Conservation (phyloP, 805 yeast species). For the Kluyveromyces lactis region DNA sequence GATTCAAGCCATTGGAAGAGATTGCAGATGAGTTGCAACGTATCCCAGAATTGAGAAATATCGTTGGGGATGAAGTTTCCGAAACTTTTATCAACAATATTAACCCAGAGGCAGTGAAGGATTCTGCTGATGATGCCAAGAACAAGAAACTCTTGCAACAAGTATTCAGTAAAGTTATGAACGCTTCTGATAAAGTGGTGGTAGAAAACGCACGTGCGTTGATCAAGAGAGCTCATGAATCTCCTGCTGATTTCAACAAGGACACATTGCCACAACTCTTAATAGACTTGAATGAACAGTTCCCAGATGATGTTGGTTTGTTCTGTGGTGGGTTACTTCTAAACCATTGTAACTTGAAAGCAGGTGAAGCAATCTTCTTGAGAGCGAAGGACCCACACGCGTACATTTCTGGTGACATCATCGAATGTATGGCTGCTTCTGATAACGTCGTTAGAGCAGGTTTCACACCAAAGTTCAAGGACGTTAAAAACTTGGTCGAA, state of each 20-base stretch:
- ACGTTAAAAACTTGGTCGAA: constrained; percentile 78
- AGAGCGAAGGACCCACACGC: constrained; percentile 98
- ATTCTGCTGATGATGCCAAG: constrained; percentile 41
- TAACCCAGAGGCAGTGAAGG: constrained; percentile 35
- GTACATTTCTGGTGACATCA: constrained; percentile 91
- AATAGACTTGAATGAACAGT: constrained; percentile 72
- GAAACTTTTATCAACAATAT: constrained; percentile 45
- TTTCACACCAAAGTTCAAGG: constrained; percentile 98
- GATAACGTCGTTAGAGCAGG: constrained; percentile 98
- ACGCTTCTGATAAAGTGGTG: constrained; percentile 55
- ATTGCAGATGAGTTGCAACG: constrained; percentile 58
- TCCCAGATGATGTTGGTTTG: constrained; percentile 89
- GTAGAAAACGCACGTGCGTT: constrained; percentile 50
- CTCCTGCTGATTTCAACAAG: constrained; percentile 49
- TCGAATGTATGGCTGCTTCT: constrained; percentile 99
- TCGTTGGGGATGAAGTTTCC: constrained; percentile 61
- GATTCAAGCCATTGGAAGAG: constrained; percentile 84
- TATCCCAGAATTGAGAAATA: constrained; percentile 66
- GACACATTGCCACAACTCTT: constrained; percentile 62
- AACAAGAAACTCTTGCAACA: constrained; percentile 64
- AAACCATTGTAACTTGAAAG: constrained; percentile 72
- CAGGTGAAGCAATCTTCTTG: constrained; percentile 95
- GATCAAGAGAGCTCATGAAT: constrained; percentile 51
- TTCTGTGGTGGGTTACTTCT: constrained; percentile 92
- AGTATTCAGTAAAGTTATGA: constrained; percentile 81